Percentiles rank a stretch among this genome's conserved stretches.
These are phyloP conservation scores for Gynostemma pentaphyllum DNA, from an alignment of 306 rosid species.

Conservation along the genomic window DNA sequence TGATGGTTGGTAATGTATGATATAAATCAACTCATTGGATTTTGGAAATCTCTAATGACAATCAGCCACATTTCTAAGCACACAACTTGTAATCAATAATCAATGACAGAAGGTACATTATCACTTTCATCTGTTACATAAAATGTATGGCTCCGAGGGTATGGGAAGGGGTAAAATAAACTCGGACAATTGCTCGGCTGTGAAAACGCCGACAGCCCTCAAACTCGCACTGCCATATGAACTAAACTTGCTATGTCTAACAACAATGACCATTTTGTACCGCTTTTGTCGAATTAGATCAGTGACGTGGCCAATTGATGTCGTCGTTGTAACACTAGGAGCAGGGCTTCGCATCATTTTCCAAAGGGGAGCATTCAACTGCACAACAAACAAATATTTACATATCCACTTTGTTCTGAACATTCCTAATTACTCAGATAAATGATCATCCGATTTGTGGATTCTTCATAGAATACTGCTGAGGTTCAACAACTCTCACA, in stretches of 20 bases:
- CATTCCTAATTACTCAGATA: background rate
- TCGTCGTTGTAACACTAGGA: slow-evolving; percentile 36
- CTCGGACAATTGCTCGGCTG: slow-evolving; percentile 33
- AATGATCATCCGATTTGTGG: background rate
- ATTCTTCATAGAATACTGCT: background rate
- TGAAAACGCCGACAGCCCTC: slow-evolving; percentile 66
- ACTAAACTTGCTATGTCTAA: slow-evolving; percentile 28
- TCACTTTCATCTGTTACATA: background rate
- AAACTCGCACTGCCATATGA: slow-evolving; percentile 19
- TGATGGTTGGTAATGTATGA: no score
- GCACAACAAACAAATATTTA: slow-evolving; percentile 7
- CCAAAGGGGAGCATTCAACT: slow-evolving; percentile 61
- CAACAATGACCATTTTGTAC: slow-evolving; percentile 42
- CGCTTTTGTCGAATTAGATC: slow-evolving; percentile 47
- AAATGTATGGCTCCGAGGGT: background rate
- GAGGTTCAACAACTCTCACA: background rate
- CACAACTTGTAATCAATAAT: background rate
- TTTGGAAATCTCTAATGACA: background rate
- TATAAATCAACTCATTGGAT: background rate
- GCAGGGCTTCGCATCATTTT: slow-evolving; percentile 66
- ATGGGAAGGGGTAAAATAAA: slow-evolving; percentile 21
- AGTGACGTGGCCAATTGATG: slow-evolving; percentile 51
- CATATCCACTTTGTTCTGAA: background rate
- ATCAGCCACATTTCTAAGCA: background rate
- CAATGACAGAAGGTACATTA: background rate